These are phyloP conservation scores for Verbena officinalis DNA, from an alignment of 257 asterid species.

Conservation along the genomic window DNA sequence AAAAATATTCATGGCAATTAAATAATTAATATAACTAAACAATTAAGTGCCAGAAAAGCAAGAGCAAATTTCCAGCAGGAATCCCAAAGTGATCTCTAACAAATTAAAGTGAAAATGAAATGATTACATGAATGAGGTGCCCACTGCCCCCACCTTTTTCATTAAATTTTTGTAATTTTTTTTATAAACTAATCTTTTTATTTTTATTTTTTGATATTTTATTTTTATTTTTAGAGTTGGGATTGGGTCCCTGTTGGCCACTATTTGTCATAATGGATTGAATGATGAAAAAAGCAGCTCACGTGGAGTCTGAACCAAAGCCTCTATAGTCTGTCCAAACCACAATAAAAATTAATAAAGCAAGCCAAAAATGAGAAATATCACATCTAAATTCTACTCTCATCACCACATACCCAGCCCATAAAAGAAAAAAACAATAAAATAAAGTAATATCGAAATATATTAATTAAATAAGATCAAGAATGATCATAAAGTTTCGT, in stretches of 20 bases:
- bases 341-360: conserved; percentile 46
- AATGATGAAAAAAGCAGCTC: conserved; percentile 78
- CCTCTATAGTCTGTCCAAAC: conserved; percentile 67
- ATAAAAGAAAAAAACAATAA: neutral
- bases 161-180: conserved; percentile 23
- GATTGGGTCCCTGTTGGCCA: conserved; percentile 54
- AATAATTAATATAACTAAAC: neutral
- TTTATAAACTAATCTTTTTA: neutral
- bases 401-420: too few relatives aligned
- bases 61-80: conserved; percentile 24
- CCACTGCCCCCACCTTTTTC: conserved; percentile 32
- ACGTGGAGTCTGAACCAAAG: conserved; percentile 89
- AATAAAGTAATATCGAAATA: neutral
- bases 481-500: neutral
- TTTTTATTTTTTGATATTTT: too few relatives aligned
- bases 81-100: conserved; percentile 28
- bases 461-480: neutral
- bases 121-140: conserved; percentile 49
- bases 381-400: too few relatives aligned
- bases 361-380: neutral
- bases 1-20: too few relatives aligned
- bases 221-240: conserved; percentile 32
- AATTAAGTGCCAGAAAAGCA: conserved; percentile 30
- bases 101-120: conserved; percentile 37
- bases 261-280: conserved; percentile 80